Conservation (phyloP, 768 basidiomycete genomes). For the Lanmaoa rubissima region DNA sequence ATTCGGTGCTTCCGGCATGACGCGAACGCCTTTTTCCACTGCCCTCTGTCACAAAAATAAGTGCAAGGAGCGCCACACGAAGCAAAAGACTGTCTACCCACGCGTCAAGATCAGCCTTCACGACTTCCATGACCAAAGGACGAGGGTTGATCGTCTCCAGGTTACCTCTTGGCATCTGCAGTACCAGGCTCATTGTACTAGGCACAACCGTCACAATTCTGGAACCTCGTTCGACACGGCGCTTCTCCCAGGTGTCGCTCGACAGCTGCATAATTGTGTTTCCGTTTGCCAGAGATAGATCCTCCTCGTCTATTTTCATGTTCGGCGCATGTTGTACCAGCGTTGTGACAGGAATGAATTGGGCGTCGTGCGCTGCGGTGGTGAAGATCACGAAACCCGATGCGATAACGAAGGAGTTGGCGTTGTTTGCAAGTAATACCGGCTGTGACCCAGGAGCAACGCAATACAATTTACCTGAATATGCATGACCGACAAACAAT, state of each 20-base stretch:
- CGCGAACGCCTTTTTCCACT: constrained; percentile 85
- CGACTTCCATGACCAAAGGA: constrained; percentile 84
- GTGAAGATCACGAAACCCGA: constrained; percentile 84
- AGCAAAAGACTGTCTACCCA: constrained; percentile 14
- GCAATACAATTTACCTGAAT: constrained; percentile 63
- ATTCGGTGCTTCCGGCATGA: constrained; percentile 92
- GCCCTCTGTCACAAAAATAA: constrained; percentile 44
- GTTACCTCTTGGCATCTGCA: constrained; percentile 98
- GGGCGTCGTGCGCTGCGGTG: constrained; percentile 75
- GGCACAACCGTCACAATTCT: constrained; percentile 87
- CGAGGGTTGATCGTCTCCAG: constrained; percentile 94
- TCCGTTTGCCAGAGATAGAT: constrained; percentile 27
- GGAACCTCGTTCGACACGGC: constrained; percentile 87
- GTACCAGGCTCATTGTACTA: constrained; percentile 81
- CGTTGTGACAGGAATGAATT: constrained; percentile 54
- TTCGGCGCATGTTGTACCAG: constrained; percentile 12
- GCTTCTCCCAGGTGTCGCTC: constrained; percentile 54
- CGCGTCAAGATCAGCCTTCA: constrained; percentile 73
- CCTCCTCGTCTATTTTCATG: constrained; percentile 15
- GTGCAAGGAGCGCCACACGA: neutral
- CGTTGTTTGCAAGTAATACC: constrained; percentile 46
- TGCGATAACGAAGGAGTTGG: constrained; percentile 70
- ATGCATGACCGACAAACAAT: constrained; percentile 63
- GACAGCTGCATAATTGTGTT: constrained; percentile 12
- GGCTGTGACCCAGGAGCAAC: constrained; percentile 32